phyloP scores from a whole-genome alignment of 805 yeast genomes.

The Starmera caribaea region DNA sequence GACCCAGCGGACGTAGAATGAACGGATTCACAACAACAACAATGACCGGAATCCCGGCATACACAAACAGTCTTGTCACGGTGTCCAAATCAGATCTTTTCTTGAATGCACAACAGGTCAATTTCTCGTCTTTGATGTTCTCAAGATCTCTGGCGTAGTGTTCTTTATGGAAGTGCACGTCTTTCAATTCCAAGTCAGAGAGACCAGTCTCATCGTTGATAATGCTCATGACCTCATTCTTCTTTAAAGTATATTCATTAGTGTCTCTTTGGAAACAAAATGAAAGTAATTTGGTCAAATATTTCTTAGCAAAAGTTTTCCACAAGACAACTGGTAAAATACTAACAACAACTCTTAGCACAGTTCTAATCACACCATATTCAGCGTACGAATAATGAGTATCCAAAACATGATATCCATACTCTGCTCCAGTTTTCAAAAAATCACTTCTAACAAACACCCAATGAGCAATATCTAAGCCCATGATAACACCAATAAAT shows the following conservation, averaged over 20 bases:
- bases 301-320: conserved; percentile 67
- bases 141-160: conserved; percentile 11
- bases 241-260: conserved; percentile 16
- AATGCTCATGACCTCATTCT: conserved; percentile 5
- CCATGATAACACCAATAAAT: conserved; percentile 78
- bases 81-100: conserved; percentile 69
- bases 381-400: conserved; percentile 32
- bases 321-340: conserved; percentile 53
- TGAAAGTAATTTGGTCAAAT: conserved; percentile 45
- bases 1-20: conserved; percentile 6
- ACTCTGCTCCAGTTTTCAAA: conserved; percentile 4
- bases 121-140: conserved; percentile 12
- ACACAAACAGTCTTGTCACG: conserved; percentile 65
- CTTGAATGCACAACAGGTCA: conserved; percentile 39
- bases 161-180: neutral
- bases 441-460: conserved; percentile 13
- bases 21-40: conserved; percentile 32
- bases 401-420: conserved; percentile 17
- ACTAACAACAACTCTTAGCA: conserved; percentile 51
- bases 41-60: conserved; percentile 65
- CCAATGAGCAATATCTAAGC: conserved; percentile 43
- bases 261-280: conserved; percentile 36
- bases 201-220: conserved; percentile 1
- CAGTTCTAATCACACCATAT: conserved; percentile 31
- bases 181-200: neutral